phyloP scores from a whole-genome alignment of 345 rosid species.

The Physaria fendleri region DNA sequence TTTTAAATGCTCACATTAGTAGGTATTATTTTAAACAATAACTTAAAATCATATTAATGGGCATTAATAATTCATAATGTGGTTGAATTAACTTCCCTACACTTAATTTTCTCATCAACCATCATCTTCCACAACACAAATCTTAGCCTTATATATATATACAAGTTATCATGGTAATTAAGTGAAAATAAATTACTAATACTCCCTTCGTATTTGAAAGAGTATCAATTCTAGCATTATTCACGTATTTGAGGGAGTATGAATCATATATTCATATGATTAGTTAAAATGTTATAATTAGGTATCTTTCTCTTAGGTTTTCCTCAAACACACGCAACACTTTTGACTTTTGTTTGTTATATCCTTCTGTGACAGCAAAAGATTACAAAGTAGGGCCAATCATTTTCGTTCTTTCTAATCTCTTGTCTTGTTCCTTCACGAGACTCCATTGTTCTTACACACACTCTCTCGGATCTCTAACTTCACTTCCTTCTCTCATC shows the following conservation, averaged over 20 bases:
- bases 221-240: too few species aligned
- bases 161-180: too few species aligned
- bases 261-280: background rate
- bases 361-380: conserved; percentile 27
- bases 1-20: background rate
- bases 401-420: conserved; percentile 24
- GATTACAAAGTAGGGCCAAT: conserved; percentile 30
- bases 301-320: conserved; percentile 5
- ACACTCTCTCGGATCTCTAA: conserved; percentile 8
- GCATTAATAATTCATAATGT: background rate
- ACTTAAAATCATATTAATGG: background rate
- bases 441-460: conserved; percentile 24
- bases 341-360: conserved; percentile 18
- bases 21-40: background rate
- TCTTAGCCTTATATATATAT: background rate
- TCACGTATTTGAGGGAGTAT: too few species aligned
- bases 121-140: conserved; percentile 20
- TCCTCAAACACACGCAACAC: conserved; percentile 31
- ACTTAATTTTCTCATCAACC: conserved; percentile 9
- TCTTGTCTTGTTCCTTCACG: conserved; percentile 38
- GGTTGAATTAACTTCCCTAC: background rate
- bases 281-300: background rate
- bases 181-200: too few species aligned
- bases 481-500: conserved; percentile 19
- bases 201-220: too few species aligned